Conservation (phyloP, 495 filamentous ascomycete genomes). For the Penicillium tannophilum region DNA sequence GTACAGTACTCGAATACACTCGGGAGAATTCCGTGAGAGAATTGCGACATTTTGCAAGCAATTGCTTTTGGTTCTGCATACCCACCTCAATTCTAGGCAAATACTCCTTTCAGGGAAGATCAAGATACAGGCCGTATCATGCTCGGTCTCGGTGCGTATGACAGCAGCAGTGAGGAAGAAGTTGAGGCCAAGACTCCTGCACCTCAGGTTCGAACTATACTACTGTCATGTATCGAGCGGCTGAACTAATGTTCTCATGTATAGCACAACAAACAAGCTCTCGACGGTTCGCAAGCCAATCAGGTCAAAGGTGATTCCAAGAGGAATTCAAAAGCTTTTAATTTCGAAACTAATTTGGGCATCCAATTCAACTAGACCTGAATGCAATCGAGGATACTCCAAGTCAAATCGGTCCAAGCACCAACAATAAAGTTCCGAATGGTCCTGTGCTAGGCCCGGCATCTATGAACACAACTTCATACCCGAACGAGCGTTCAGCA, state of each 20-base stretch:
- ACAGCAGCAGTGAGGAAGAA: slow-evolving; percentile 78
- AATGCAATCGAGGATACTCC: neutral
- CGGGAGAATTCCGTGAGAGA: neutral
- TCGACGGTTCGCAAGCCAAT: slow-evolving; percentile 4
- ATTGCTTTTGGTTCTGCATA: neutral
- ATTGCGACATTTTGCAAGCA: neutral
- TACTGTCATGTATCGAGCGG: neutral
- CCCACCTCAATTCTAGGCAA: neutral
- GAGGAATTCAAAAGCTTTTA: neutral
- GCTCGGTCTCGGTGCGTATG: slow-evolving; percentile 70
- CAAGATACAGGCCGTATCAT: slow-evolving; percentile 25
- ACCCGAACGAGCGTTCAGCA: slow-evolving; percentile 17
- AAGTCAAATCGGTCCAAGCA: neutral
- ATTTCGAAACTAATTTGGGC: slow-evolving; percentile 10
- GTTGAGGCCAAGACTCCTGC: slow-evolving; percentile 29
- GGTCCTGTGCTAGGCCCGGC: slow-evolving; percentile 52
- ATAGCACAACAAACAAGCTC: slow-evolving; percentile 4
- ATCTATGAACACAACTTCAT: slow-evolving; percentile 28
- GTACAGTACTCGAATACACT: neutral
- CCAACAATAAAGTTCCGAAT: slow-evolving; percentile 21
- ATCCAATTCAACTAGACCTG: neutral
- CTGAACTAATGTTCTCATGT: neutral
- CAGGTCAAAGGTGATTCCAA: slow-evolving; percentile 22
- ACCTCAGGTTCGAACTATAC: slow-evolving; percentile 21
- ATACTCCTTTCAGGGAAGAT: neutral